Evolutionary conservation across 1,139 yeast genomes (phyloP), one percentile per base, ranked within the genome.

Genomic region (Candida sp.): DNA sequence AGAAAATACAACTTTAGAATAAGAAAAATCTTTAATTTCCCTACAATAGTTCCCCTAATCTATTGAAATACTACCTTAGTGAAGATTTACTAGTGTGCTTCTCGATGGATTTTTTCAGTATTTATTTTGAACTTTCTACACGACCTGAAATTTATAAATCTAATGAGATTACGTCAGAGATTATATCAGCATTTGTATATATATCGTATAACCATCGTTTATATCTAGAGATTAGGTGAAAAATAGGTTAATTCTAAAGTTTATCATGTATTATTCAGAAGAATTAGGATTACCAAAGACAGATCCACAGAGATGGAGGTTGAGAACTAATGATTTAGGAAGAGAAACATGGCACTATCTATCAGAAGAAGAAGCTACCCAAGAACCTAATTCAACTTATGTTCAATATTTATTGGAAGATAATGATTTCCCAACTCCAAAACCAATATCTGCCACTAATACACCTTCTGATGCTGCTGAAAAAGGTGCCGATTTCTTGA

Each of bases 341-440:
- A 75, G 87, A 21, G 89, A 88, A 56, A 75, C 77, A 41, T 93
- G 99, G 99, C 82, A 79, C 32, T 93, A 87, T 60, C 55, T 82
- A 21, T 53, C 66, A 0, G 68, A 64, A 32, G 73, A 68, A 5
- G 69, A 72, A 8, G 56, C 66, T 7, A 48, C 49, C 2, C 51
- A 54, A 5, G 75, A 72, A 50, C 76, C 81, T 11, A 89, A 84
- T 55, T 68, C 84, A 27, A 72, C 76, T 19, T 75, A 74, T 54
- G 83, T 79, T 5, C 75, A 83, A 54, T 83, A 87, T 58, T 68
- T 81, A 5, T 60, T 85, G 36, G 64, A 75, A 43, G 52, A 66
- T 44, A 63, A 66, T 1, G 77, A 71, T 33, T 81, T 80, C 48
- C 64, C 70, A 5, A 61, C 72, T 0, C 80, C 82, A 1, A 49